Conservation (phyloP, 1,284 basidiomycete species). For the Pterulicium gracile region DNA sequence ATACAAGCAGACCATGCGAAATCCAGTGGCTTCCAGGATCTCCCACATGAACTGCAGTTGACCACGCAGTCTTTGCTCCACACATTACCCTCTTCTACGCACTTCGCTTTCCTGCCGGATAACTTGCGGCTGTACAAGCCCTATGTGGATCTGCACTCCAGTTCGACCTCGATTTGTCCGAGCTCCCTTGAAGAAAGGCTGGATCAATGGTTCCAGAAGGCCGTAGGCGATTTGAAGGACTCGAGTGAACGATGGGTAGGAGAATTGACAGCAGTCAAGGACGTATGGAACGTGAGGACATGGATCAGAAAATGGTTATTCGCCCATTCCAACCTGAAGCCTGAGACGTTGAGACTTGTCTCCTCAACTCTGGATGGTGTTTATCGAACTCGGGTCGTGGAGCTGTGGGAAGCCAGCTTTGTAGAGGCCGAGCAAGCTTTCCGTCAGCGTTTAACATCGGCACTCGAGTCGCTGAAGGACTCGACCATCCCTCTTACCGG, state of each 20-base stretch:
- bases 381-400: conserved; percentile 36
- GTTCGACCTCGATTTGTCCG: conserved; percentile 28
- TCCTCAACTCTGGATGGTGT: conserved; percentile 35
- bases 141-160: conserved; percentile 54
- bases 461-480: conserved; percentile 20
- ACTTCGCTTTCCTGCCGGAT: conserved; percentile 54
- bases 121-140: conserved; percentile 61
- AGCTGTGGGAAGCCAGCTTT: conserved; percentile 46
- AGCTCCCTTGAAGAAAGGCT: conserved; percentile 31
- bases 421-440: conserved; percentile 34
- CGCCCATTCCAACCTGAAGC: conserved; percentile 27
- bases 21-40: conserved; percentile 14
- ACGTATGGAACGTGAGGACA: conserved; percentile 55
- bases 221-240: conserved; percentile 31
- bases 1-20: conserved; percentile 40
- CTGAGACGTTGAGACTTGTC: conserved; percentile 30
- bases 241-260: conserved; percentile 46
- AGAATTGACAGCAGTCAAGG: conserved; percentile 42
- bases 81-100: conserved; percentile 60
- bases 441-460: conserved; percentile 24
- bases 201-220: conserved; percentile 48
- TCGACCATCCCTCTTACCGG: conserved; percentile 19
- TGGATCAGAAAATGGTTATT: conserved; percentile 37
- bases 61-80: conserved; percentile 52
- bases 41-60: conserved; percentile 46